A percentile compares a stretch with the other conserved stretches of the same genome.
Evolutionary conservation across 306 rosid genomes (phyloP).

Genomic region (Nissolia schottii): DNA sequence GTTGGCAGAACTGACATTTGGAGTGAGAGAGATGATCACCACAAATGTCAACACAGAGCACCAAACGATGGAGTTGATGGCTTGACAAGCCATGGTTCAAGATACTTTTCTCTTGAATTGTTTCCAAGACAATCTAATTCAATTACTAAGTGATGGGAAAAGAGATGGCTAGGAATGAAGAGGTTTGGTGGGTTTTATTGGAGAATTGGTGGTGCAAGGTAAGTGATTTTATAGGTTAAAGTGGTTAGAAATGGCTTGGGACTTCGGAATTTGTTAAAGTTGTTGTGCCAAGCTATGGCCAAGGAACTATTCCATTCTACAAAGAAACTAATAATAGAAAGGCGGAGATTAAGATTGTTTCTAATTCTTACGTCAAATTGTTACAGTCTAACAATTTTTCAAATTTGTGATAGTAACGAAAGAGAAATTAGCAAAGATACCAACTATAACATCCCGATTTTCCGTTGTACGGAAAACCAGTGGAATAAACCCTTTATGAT

Average conservation of each 20-base stretch:
- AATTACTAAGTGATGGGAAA: neutral
- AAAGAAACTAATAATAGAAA: neutral
- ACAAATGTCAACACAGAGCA: neutral
- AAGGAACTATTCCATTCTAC: neutral
- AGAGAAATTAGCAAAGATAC: neutral
- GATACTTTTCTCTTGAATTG: neutral
- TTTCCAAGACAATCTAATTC: neutral
- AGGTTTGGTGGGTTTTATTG: neutral
- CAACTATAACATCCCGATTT: too few species aligned
- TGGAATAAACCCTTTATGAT: too few species aligned
- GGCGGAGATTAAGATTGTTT: neutral
- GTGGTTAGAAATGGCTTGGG: neutral
- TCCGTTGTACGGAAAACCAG: too few species aligned
- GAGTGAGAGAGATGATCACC: neutral
- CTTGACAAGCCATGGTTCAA: slow-evolving; percentile 5
- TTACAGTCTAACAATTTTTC: neutral
- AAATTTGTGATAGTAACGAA: neutral
- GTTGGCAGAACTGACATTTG: neutral
- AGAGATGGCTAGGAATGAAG: neutral
- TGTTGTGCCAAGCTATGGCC: neutral
- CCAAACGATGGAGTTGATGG: neutral
- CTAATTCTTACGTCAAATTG: neutral
- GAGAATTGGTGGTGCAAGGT: neutral
- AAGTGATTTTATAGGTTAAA: neutral
- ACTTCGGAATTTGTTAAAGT: neutral